Evolutionary conservation across 1,139 yeast species (phyloP).

Genomic region (Saccharomyces hybrid): DNA sequence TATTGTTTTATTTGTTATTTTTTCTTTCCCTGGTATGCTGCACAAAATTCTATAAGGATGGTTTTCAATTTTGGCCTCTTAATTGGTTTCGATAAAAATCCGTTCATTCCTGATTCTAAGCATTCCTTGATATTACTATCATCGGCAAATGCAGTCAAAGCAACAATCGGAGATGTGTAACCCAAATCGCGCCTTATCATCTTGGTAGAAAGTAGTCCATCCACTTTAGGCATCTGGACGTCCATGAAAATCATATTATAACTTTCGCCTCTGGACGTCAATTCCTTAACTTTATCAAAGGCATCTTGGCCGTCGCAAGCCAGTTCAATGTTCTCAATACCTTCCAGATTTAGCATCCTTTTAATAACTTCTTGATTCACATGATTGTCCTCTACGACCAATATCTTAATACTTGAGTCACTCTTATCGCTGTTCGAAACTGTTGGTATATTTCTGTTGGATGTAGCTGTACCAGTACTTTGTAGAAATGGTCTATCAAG

Average conservation of each 20-base stretch:
- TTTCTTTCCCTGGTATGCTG: constrained; percentile 4
- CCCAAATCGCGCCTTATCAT: constrained; percentile 59
- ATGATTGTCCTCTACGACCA: constrained; percentile 91
- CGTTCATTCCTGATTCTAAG: constrained; percentile 76
- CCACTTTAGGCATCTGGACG: constrained; percentile 90
- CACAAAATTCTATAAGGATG: constrained; percentile 33
- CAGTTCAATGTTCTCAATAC: constrained; percentile 58
- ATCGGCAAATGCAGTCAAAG: constrained; percentile 90
- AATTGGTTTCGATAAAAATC: constrained; percentile 81
- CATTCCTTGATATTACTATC: constrained; percentile 76
- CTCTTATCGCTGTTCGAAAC: constrained; percentile 3
- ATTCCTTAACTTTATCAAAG: constrained; percentile 50
- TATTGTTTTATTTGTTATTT: constrained; percentile 2
- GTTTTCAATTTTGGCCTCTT: constrained; percentile 58
- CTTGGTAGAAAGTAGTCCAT: constrained; percentile 77
- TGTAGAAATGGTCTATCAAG: constrained; percentile 33
- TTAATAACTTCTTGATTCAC: constrained; percentile 88
- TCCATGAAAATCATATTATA: constrained; percentile 88
- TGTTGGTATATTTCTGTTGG: constrained; percentile 22
- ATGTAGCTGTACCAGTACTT: constrained; percentile 36
- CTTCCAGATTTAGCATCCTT: constrained; percentile 77
- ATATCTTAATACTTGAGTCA: constrained; percentile 40
- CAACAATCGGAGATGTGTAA: constrained; percentile 73
- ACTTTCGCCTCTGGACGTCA: constrained; percentile 33
- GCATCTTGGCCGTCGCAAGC: constrained; percentile 93